Evolutionary conservation across 164 flowering plant genomes (phyloP).

Genomic region (Vitis riparia): DNA sequence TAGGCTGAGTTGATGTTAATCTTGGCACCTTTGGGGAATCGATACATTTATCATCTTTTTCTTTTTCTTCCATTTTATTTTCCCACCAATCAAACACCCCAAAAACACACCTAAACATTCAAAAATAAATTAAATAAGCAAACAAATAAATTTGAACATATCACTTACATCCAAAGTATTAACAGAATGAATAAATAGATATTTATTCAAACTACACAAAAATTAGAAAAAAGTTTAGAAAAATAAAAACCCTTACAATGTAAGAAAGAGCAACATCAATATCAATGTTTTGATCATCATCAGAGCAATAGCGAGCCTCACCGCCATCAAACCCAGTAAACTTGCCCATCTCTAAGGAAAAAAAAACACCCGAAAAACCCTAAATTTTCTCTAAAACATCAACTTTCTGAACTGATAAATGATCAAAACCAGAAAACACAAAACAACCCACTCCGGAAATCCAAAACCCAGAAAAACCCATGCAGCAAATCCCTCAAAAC

Average conservation of each 20-base stretch:
- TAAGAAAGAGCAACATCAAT: constrained; percentile 10
- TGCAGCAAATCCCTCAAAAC: constrained; percentile 6
- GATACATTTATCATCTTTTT: too few species aligned
- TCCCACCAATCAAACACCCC: too few species aligned
- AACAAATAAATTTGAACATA: too few species aligned
- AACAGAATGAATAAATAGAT: too few species aligned
- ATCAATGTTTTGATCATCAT: constrained; percentile 1
- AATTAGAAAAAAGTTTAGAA: neutral
- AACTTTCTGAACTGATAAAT: neutral
- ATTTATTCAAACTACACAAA: too few species aligned
- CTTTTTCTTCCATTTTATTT: too few species aligned
- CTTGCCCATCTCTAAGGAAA: neutral
- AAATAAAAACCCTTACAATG: constrained; percentile 6
- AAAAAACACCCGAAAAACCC: neutral
- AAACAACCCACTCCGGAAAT: constrained; percentile 5
- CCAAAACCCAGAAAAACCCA: constrained; percentile 10
- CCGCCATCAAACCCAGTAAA: constrained; percentile 5
- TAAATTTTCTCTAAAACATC: neutral
- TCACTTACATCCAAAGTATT: too few species aligned
- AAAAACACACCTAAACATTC: too few species aligned
- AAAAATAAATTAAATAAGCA: too few species aligned
- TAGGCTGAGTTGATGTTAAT: too few species aligned
- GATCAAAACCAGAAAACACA: neutral
- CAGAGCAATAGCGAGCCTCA: neutral
- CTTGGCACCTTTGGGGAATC: too few species aligned